Base-by-base conservation (phyloP, 2,329 filamentous ascomycete species). In the Pseudogymnoascus sp. region DNA sequence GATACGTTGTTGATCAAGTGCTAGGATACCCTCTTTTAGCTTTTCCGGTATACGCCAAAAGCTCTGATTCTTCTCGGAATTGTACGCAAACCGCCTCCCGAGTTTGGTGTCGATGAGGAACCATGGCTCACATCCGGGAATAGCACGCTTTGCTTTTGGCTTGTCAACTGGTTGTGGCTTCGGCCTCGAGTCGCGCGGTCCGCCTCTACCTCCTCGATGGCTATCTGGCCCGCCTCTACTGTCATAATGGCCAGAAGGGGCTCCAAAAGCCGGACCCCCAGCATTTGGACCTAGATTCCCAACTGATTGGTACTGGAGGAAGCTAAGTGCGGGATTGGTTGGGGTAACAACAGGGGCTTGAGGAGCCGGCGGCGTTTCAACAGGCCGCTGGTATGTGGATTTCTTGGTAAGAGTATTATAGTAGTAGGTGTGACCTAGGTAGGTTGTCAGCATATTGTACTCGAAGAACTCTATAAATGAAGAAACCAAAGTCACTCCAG, bases 21-120 rank as follows among this genome's bases (percentile, higher is more conserved):
- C 82, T 61, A 87, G 68, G 62, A 95, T 90, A 13, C 86, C 91
- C 65, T 88, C 86, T 82, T 93, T 87, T 37, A 99, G 81, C 73
- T 95, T 88, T 63, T 91, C 85, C 0, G 95, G 95, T 70, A 97
- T 95, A 71, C 91, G 91, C 95, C 96, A 99, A 75, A 92, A 92
- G 75, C 93, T 97, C 68, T 92, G 83, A 38, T 93, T 90, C 68
- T 93, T 96, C 62, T 83, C 82, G 0, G 87, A 84, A 69, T 99
- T 96, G 78, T 96, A 90, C 2, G 93, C 92, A 72, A 99, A 99
- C 61, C 93, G 84, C 64, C 95, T 82, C 21, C 91, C 90, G 66
- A 93, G 86, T 73, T 91, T 97, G 0, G 95, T 99, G 73, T 89
- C 90, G n/a, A 99, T 91, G 3, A 99, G 79, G 0, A 96, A 77